phyloP scores from a whole-genome alignment of 192 early-diverging fungal genomes.

The Coemansia sp. region DNA sequence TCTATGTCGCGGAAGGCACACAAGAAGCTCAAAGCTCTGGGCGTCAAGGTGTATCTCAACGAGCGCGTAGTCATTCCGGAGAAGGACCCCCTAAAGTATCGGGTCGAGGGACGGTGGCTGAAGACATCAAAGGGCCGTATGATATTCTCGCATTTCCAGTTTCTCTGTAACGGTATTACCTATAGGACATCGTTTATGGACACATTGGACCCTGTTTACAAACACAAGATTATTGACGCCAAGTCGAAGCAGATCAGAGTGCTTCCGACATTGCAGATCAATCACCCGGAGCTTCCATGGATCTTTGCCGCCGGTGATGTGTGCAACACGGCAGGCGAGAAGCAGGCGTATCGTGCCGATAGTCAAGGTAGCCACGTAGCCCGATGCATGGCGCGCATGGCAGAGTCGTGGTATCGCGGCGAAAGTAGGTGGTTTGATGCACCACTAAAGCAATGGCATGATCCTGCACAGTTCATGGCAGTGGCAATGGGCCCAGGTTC shows the following conservation, averaged over 20 bases:
- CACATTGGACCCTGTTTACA: conserved; percentile 53
- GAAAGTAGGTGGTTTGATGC: conserved; percentile 41
- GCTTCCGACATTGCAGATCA: conserved; percentile 73
- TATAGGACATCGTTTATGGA: conserved; percentile 67
- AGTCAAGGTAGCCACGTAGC: conserved; percentile 52
- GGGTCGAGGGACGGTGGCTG: conserved; percentile 45
- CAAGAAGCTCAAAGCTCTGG: conserved; percentile 53
- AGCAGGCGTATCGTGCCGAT: conserved; percentile 54
- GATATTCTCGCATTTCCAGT: conserved; percentile 57
- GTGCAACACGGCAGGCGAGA: conserved; percentile 50
- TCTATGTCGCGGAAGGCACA: conserved; percentile 59
- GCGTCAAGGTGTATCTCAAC: conserved; percentile 57
- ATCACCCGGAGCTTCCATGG: conserved; percentile 63
- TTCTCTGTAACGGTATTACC: conserved; percentile 72
- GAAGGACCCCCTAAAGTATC: conserved; percentile 52
- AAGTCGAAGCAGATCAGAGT: conserved; percentile 63
- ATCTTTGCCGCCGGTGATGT: conserved; percentile 77
- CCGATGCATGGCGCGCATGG: conserved; percentile 52
- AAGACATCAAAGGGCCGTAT: conserved; percentile 51
- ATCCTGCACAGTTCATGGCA: conserved; percentile 54
- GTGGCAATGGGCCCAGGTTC: conserved; percentile 48
- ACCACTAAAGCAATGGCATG: conserved; percentile 51
- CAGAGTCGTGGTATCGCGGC: conserved; percentile 47
- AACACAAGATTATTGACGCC: conserved; percentile 55
- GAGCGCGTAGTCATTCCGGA: conserved; percentile 66